A percentile compares a stretch with the other conserved stretches of the same genome.
Conservation (phyloP, 2,329 filamentous ascomycete species). For the Reticulascus tulasneorum region DNA sequence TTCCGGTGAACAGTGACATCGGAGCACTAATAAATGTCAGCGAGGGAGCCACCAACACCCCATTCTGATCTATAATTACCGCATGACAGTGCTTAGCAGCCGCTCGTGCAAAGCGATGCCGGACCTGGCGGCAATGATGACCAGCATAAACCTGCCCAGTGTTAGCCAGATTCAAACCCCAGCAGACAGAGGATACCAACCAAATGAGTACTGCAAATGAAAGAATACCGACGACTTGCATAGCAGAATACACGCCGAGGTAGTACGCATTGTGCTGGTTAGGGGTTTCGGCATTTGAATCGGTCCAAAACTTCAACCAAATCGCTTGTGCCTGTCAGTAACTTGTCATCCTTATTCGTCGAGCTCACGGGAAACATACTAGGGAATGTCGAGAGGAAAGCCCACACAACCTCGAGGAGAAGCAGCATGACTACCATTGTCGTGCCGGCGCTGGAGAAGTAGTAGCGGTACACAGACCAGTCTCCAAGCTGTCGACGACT, state of each 20-base stretch:
- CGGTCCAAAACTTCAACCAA: conserved; percentile 26
- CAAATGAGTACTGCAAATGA: conserved; percentile 12
- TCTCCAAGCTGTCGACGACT: conserved; percentile 21
- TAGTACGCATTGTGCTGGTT: conserved; percentile 16
- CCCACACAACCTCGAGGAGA: conserved; percentile 14
- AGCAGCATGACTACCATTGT: conserved; percentile 12
- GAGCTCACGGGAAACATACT: background rate
- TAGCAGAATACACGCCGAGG: conserved; percentile 17
- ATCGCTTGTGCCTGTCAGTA: conserved; percentile 14
- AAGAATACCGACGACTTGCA: conserved; percentile 5
- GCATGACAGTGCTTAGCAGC: conserved; percentile 10
- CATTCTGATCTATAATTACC: no score
- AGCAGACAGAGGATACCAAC: background rate
- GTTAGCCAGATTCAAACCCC: background rate
- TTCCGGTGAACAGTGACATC: conserved; percentile 12
- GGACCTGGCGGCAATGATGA: conserved; percentile 8
- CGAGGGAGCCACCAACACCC: no score
- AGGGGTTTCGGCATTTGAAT: conserved; percentile 9
- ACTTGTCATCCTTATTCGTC: background rate
- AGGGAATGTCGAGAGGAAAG: conserved; percentile 18
- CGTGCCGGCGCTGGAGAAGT: conserved; percentile 15
- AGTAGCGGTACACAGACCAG: conserved; percentile 24
- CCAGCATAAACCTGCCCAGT: conserved; percentile 7
- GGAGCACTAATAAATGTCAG: conserved; percentile 7
- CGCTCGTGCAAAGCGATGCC: conserved; percentile 10